phyloP scores from a whole-genome alignment of 2,329 filamentous ascomycete genomes.

The Fusarium humuli region DNA sequence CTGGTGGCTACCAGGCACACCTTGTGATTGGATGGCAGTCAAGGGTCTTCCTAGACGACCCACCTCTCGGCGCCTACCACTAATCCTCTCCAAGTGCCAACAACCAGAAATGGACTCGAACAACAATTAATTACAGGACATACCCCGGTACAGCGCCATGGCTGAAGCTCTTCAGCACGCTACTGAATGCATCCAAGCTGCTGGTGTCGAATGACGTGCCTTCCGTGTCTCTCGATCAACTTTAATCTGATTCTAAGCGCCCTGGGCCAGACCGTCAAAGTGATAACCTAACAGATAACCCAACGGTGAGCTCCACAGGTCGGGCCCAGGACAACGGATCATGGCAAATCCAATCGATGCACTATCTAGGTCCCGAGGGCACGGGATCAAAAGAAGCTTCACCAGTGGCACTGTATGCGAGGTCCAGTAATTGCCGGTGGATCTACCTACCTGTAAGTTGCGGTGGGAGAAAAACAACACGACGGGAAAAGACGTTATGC shows the following conservation, averaged over 20 bases:
- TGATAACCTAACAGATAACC: not conserved
- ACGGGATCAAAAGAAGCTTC: slow-evolving; percentile 30
- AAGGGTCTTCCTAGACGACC: slow-evolving; percentile 19
- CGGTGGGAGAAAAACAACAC: slow-evolving; percentile 27
- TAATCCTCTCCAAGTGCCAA: not conserved
- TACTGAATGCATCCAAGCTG: slow-evolving; percentile 35
- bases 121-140: not conserved
- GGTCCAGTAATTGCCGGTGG: slow-evolving; percentile 35
- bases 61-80: slow-evolving; percentile 33
- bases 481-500: slow-evolving; percentile 2
- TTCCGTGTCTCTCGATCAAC: slow-evolving; percentile 24
- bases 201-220: slow-evolving; percentile 45
- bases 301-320: slow-evolving; percentile 30
- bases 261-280: slow-evolving; percentile 32
- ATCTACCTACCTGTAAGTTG: slow-evolving; percentile 16
- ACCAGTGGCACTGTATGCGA: slow-evolving; percentile 25
- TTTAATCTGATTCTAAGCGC: slow-evolving; percentile 42
- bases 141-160: slow-evolving; percentile 29
- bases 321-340: slow-evolving; percentile 9
- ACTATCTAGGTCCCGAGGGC: slow-evolving; percentile 25
- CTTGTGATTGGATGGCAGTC: slow-evolving; percentile 21
- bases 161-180: slow-evolving; percentile 10
- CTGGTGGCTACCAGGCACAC: slow-evolving; percentile 19
- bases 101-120: slow-evolving; percentile 10
- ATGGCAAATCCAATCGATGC: not conserved